Evolutionary conservation across 2,329 filamentous ascomycete genomes (phyloP), one percentile per base, ranked within the genome.

Genomic region (Tolypocladium sp.): DNA sequence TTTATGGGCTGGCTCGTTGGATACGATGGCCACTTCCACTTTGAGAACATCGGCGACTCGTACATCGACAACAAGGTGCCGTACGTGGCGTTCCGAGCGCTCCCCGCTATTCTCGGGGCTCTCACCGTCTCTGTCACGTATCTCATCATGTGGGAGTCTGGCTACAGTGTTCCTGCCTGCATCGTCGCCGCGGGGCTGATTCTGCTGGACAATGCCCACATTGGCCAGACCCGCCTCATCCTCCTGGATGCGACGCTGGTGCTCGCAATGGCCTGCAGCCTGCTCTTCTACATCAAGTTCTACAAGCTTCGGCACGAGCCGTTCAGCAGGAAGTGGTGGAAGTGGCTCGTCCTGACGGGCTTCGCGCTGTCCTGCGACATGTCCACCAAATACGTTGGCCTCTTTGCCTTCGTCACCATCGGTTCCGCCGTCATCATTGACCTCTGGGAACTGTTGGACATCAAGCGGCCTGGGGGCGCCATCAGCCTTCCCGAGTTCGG

Each of bases 81-180:
- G 42, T 99, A 99, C 74, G 90, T 99, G 63, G 92, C 94, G 62
- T 96, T 95, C 78, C 90, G 94, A 67, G 89, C 92, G 53, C 85
- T 99, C 80, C 94, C 94, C 49, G 94, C 94, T 61, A 84, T 94
- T 56, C 85, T 97, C 66, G 94, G 94, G 65, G 89, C 94, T 59
- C 79, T 99, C 66, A 99, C 94, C 13, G 91, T 99, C 57, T 89
- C 92, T n/a, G 89, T 93, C 55, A 87, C 91, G 59, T 99, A 96
- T 75, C 78, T 96, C 72, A 99, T 96, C 75, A 99, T 99, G 94
- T 99, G 94, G 94, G 94, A 99, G 77, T 97, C 94, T 56, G 94
- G 92, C 63, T 99, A 99, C 77, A 96, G 91, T 64, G 81, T 99
- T 49, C 94, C 94, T 13, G 94, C 94, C 59, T 96, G 91, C 72